Evolutionary conservation across 2,329 filamentous ascomycete species (phyloP).

Genomic region (Fusarium lateritium): DNA sequence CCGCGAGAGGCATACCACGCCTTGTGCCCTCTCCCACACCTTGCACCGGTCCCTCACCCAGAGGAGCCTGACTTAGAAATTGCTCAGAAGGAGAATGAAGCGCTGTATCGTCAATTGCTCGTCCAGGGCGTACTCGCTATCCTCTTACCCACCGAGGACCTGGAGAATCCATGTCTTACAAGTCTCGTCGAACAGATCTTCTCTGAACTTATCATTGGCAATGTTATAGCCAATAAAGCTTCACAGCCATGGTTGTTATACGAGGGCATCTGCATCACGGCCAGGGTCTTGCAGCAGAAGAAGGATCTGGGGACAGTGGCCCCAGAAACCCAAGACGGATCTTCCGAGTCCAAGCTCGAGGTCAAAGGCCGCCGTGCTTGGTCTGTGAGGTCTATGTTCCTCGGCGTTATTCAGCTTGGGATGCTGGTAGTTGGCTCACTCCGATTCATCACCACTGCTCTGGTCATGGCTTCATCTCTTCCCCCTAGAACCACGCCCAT

Average conservation of each 20-base stretch:
- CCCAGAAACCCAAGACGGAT: slow-evolving; percentile 31
- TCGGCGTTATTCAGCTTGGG: slow-evolving; percentile 68
- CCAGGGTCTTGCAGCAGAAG: slow-evolving; percentile 57
- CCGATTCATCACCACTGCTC: slow-evolving; percentile 74
- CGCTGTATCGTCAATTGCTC: slow-evolving; percentile 88
- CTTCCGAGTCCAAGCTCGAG: slow-evolving; percentile 22
- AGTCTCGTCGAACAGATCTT: slow-evolving; percentile 89
- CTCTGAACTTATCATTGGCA: slow-evolving; percentile 90
- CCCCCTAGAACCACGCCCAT: slow-evolving; percentile 64
- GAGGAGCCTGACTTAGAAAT: slow-evolving; percentile 65
- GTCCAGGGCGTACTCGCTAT: slow-evolving; percentile 85
- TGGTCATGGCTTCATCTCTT: slow-evolving; percentile 78
- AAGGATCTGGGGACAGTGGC: slow-evolving; percentile 40
- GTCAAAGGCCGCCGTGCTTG: slow-evolving; percentile 49
- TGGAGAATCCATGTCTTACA: slow-evolving; percentile 88
- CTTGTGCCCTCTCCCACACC: slow-evolving; percentile 82
- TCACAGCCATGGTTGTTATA: slow-evolving; percentile 92
- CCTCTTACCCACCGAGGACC: slow-evolving; percentile 90
- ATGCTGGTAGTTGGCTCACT: slow-evolving; percentile 72
- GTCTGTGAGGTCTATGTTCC: slow-evolving; percentile 66
- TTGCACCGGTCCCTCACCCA: slow-evolving; percentile 80
- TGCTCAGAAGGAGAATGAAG: slow-evolving; percentile 82
- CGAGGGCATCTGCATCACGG: slow-evolving; percentile 83
- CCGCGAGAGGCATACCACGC: slow-evolving; percentile 84
- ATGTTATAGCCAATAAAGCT: slow-evolving; percentile 82